Conservation (phyloP, 169 alveolate species). For the Plasmodium coatneyi region DNA sequence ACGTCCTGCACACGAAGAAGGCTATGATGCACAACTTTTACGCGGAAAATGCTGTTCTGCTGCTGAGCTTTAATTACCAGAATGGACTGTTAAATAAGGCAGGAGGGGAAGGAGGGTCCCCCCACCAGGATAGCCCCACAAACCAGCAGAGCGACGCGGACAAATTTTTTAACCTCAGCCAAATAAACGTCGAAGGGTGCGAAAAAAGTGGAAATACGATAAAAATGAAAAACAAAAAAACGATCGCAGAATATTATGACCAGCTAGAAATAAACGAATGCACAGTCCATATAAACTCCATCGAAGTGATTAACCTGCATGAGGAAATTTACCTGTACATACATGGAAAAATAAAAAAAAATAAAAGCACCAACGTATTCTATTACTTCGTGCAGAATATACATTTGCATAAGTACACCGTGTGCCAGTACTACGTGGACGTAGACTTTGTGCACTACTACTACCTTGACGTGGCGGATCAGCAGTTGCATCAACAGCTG, state of each 20-base stretch:
- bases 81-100: background rate
- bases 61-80: conserved; percentile 29
- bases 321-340: conserved; percentile 56
- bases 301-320: conserved; percentile 53
- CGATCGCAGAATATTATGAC: conserved; percentile 24
- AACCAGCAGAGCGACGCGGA: background rate
- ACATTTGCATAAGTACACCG: conserved; percentile 45
- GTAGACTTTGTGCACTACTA: conserved; percentile 58
- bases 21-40: conserved; percentile 69
- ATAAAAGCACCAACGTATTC: conserved; percentile 19
- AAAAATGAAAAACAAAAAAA: conserved; percentile 19
- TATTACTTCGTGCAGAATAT: conserved; percentile 55
- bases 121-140: background rate
- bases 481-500: too few species aligned
- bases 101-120: background rate
- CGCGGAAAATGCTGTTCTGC: conserved; percentile 37
- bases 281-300: conserved; percentile 45
- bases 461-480: background rate
- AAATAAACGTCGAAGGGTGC: conserved; percentile 30
- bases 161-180: conserved; percentile 14
- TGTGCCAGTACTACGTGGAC: conserved; percentile 66
- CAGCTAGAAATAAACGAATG: conserved; percentile 32
- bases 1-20: conserved; percentile 55
- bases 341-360: conserved; percentile 67
- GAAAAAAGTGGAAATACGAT: conserved; percentile 37